Evolutionary conservation across 345 rosid species (phyloP).

Genomic region (Microcos paniculata): DNA sequence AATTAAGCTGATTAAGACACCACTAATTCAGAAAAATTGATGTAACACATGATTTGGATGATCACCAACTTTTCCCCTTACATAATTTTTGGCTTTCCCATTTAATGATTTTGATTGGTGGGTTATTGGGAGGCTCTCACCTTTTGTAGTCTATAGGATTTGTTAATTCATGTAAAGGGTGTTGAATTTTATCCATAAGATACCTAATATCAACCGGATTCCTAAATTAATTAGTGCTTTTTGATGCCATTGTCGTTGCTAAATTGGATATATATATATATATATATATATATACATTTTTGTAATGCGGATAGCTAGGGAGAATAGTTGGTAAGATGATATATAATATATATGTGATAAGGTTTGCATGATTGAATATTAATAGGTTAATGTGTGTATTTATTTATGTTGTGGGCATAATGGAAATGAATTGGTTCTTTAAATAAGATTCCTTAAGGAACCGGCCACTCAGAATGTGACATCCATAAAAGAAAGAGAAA

Average conservation of each 20-base stretch:
- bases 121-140: background rate
- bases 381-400: background rate
- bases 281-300: background rate
- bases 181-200: background rate
- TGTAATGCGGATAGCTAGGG: no score
- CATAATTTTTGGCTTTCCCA: background rate
- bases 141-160: background rate
- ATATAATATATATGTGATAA: background rate
- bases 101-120: background rate
- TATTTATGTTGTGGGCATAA: background rate
- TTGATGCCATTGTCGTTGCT: background rate
- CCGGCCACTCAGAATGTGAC: background rate
- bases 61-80: background rate
- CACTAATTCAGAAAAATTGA: background rate
- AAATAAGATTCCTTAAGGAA: background rate
- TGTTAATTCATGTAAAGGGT: background rate
- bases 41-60: constrained; percentile 5
- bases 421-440: constrained; percentile 2
- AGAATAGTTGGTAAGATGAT: constrained; percentile 7
- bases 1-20: background rate
- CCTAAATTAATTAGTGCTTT: background rate
- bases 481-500: background rate
- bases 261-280: background rate
- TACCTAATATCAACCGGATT: background rate
- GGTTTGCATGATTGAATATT: constrained; percentile 15